A percentile compares a stretch with the other conserved stretches of the same genome.
Conservation (phyloP, 2,329 filamentous ascomycete species). For the Neopestalotiopsis sp. region DNA sequence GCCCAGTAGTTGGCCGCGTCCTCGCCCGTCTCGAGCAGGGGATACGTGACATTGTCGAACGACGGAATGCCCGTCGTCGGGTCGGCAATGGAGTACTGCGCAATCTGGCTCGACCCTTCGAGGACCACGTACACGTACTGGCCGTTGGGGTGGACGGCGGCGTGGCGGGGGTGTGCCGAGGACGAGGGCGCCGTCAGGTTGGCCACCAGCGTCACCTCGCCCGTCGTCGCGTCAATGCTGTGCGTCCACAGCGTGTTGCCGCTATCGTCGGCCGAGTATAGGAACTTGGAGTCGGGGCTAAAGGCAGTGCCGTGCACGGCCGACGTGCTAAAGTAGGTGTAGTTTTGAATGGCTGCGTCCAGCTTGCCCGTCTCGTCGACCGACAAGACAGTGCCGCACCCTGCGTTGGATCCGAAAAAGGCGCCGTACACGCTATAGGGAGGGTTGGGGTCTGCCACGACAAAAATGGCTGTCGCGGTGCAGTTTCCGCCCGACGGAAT, state of each 20-base stretch:
- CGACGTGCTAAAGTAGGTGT: constrained; percentile 46
- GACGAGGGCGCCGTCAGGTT: constrained; percentile 22
- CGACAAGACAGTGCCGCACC: constrained; percentile 17
- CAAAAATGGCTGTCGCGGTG: constrained; percentile 18
- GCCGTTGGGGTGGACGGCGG: constrained; percentile 30
- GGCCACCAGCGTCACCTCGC: constrained; percentile 21
- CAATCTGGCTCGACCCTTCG: constrained; percentile 32
- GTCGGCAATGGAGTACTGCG: constrained; percentile 24
- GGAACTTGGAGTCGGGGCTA: constrained; percentile 45
- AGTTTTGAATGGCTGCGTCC: constrained; percentile 47
- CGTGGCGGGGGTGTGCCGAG: constrained; percentile 32
- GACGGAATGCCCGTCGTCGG: constrained; percentile 18
- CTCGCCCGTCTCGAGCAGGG: constrained; percentile 29
- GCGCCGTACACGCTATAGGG: constrained; percentile 16
- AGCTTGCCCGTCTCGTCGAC: constrained; percentile 13
- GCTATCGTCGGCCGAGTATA: constrained; percentile 53
- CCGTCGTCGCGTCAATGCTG: constrained; percentile 24
- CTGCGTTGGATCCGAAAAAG: constrained; percentile 15
- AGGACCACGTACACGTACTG: constrained; percentile 32
- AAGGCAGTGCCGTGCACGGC: constrained; percentile 55
- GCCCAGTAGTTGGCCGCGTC: constrained; percentile 34
- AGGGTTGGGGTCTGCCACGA: constrained; percentile 12
- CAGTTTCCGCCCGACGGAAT: constrained; percentile 16
- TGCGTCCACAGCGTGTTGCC: constrained; percentile 48
- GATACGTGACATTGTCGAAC: constrained; percentile 21